phyloP scores from a whole-genome alignment of 495 filamentous ascomycete species.

The Lasiosphaeria ovina region DNA sequence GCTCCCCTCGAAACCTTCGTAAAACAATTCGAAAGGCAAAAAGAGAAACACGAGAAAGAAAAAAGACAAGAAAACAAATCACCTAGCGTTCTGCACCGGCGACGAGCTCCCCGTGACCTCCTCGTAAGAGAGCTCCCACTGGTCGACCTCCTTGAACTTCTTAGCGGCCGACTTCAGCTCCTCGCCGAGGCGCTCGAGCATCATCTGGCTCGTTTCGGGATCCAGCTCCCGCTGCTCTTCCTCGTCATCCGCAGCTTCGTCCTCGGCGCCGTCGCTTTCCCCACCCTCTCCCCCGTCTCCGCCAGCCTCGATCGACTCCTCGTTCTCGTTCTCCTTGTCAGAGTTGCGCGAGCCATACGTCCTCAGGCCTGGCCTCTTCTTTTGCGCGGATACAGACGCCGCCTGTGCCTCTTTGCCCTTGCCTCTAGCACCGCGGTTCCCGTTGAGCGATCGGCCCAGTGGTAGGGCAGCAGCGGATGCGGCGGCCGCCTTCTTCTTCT shows the following conservation, averaged over 20 bases:
- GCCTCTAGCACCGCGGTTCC: background rate
- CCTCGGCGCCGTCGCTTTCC: conserved; percentile 11
- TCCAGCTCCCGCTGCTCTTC: conserved; percentile 22
- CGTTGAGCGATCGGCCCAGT: background rate
- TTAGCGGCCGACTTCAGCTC: conserved; percentile 46
- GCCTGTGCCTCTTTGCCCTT: background rate
- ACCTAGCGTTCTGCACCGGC: background rate
- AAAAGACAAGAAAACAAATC: no score
- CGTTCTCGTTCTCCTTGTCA: conserved; percentile 9
- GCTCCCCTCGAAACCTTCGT: no score
- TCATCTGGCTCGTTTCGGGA: conserved; percentile 28
- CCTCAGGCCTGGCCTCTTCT: background rate
- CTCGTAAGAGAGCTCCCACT: conserved; percentile 50
- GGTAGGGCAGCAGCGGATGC: background rate
- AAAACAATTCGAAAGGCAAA: no score
- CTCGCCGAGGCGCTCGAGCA: conserved; percentile 32
- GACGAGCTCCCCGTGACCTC: conserved; percentile 39
- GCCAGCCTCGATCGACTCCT: conserved; percentile 4
- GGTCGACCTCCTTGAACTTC: conserved; percentile 53
- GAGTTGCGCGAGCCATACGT: conserved; percentile 10
- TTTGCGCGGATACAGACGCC: conserved; percentile 9
- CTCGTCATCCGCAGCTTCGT: conserved; percentile 18
- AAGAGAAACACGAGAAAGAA: no score
- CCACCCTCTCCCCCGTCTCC: conserved; percentile 20
- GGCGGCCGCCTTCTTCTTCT: background rate